Evolutionary conservation across 805 yeast species (phyloP).

Genomic region (Sungouiella blattae): DNA sequence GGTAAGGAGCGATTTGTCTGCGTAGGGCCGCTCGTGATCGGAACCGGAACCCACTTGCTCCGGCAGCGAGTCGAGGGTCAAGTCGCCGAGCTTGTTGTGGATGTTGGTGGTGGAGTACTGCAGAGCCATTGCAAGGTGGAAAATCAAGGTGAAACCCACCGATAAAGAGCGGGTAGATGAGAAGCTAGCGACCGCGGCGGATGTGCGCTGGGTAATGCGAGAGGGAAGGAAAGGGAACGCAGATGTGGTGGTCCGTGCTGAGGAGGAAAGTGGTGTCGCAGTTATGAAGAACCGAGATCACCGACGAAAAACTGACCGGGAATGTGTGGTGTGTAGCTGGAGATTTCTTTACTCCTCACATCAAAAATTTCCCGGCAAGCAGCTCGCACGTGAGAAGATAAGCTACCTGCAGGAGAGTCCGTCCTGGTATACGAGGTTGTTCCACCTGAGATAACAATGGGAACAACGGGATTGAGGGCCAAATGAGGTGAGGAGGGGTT

Average conservation of each 20-base stretch:
- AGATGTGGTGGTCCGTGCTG: no score
- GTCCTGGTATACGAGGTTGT: no score
- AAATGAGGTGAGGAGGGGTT: no score
- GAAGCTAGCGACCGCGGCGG: not conserved
- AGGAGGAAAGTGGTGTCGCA: no score
- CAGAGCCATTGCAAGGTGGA: slow-evolving; percentile 15
- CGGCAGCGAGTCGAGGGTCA: slow-evolving; percentile 10
- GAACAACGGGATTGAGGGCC: no score
- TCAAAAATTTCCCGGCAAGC: not conserved
- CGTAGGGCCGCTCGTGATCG: slow-evolving; percentile 7
- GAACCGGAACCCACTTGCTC: slow-evolving; percentile 5
- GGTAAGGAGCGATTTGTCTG: slow-evolving; percentile 22
- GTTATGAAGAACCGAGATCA: no score
- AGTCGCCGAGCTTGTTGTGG: slow-evolving; percentile 15
- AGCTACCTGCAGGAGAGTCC: slow-evolving; percentile 3
- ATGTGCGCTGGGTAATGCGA: not conserved
- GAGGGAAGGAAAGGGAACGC: no score
- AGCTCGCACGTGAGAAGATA: slow-evolving; percentile 12
- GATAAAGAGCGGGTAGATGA: no score
- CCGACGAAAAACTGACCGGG: no score
- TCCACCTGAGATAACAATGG: no score
- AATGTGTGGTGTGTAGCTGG: no score
- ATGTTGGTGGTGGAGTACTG: slow-evolving; percentile 13
- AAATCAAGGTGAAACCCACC: no score
- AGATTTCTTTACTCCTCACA: not conserved